Evolutionary conservation across 768 basidiomycete genomes (phyloP), one percentile per base, ranked within the genome.

Genomic region (Boletus rubescentipes): DNA sequence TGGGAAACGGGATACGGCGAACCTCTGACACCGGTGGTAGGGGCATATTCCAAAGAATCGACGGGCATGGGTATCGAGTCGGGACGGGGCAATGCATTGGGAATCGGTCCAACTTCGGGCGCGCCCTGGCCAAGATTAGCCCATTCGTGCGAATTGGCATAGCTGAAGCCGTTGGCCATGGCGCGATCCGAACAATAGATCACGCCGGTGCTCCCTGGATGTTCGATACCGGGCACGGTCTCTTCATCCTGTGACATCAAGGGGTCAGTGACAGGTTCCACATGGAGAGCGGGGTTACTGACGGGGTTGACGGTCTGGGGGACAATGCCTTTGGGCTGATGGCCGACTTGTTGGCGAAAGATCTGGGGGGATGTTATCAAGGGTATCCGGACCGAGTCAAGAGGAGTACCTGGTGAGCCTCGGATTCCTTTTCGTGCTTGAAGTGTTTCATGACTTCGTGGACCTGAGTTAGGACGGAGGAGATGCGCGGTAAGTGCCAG

Each of bases 101-200:
- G 92, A 42, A 95, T 84, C 3, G 82, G 83, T 0, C 93, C 93
- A 5, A 93, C 88, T 71, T 93, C 92, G 9, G 93, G 93, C 15
- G 91, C 91, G 38, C 90, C 91, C 72, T 95, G 93, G n/a, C 94
- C 95, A 10, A 92, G 78, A 65, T 93, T 92, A 6, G 89, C 80
- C 91, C 92, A 93, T 59, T 87, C 85, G 63, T 91, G 86, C 12
- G 84, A 85, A 59, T 77, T 75, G 54, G 87, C 81, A 61, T 91
- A 89, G 58, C 75, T 86, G 76, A 93, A 97, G 9, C 94, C 94
- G 66, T 97, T 96, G 10, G 93, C 93, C 76, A 93, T 91, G n/a
- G 93, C 91, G 54, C 93, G 85, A 66, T 94, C 91, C 2, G 90
- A 92, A 71, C 93, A 94, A 68, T 95, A 97, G 64, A 95, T 85